Conservation (phyloP, 768 basidiomycete species). For the Phanerochaete sordida region DNA sequence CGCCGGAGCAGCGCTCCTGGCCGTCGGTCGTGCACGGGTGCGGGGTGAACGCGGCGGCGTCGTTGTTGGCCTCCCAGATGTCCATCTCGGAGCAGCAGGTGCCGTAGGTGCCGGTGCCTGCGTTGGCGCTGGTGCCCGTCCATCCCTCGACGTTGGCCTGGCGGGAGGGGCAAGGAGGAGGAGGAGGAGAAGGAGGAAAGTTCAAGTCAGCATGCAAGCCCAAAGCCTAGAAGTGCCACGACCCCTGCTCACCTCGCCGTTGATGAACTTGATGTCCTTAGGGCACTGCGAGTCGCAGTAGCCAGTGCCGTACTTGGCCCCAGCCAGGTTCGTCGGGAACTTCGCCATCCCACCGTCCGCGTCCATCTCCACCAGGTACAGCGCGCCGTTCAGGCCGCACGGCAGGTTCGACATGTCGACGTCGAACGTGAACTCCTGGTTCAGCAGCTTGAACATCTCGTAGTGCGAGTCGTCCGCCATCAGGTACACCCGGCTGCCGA, state of each 20-base stretch:
- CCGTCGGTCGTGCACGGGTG: slow-evolving; percentile 43
- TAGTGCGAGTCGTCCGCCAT: slow-evolving; percentile 41
- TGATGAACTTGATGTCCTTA: slow-evolving; percentile 57
- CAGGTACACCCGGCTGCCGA: slow-evolving; percentile 37
- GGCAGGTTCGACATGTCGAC: slow-evolving; percentile 52
- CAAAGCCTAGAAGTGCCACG: slow-evolving; percentile 7
- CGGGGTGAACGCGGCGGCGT: slow-evolving; percentile 47
- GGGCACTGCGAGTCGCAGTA: slow-evolving; percentile 66
- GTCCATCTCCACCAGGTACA: slow-evolving; percentile 57
- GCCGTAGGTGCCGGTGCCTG: slow-evolving; percentile 43
- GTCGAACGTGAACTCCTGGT: slow-evolving; percentile 55
- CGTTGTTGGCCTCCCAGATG: slow-evolving; percentile 54
- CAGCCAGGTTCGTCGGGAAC: slow-evolving; percentile 49
- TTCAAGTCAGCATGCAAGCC: too few relatives aligned
- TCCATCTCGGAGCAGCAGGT: slow-evolving; percentile 62
- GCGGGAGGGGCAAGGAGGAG: slow-evolving; percentile 1
- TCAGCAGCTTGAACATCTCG: slow-evolving; percentile 43
- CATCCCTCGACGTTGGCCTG: slow-evolving; percentile 49
- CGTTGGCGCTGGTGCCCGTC: slow-evolving; percentile 38
- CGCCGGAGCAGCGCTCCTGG: slow-evolving; percentile 41
- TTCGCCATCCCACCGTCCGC: slow-evolving; percentile 45
- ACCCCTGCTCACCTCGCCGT: slow-evolving; percentile 39
- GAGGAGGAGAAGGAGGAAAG: background rate
- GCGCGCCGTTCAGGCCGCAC: slow-evolving; percentile 54
- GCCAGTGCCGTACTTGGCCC: slow-evolving; percentile 59